Conservation (phyloP, 495 filamentous ascomycete genomes). For the Penicillium odoratum region DNA sequence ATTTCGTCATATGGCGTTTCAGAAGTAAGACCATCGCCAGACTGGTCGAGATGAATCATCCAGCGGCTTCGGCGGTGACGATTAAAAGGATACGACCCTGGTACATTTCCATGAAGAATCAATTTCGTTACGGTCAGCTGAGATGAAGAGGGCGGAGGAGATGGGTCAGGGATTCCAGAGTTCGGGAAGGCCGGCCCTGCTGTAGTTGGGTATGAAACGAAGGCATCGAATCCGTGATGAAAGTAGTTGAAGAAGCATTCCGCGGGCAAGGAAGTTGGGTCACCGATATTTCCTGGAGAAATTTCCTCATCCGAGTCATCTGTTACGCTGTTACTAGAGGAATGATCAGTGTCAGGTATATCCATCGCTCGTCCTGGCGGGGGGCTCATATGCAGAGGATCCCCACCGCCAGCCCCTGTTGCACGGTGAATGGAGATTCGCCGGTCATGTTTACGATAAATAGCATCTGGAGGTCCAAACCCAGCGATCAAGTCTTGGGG, state of each 20-base stretch:
- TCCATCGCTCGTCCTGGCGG: constrained; percentile 47
- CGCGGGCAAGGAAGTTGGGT: constrained; percentile 44
- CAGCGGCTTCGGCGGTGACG: constrained; percentile 87
- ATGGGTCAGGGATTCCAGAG: constrained; percentile 35
- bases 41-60: constrained; percentile 61
- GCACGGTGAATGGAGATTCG: constrained; percentile 80
- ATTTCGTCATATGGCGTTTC: constrained; percentile 76
- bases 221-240: constrained; percentile 90
- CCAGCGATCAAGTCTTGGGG: constrained; percentile 88
- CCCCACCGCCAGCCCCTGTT: constrained; percentile 40
- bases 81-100: constrained; percentile 95
- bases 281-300: constrained; percentile 29
- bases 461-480: constrained; percentile 91
- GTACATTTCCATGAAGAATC: constrained; percentile 88
- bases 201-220: constrained; percentile 73
- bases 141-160: constrained; percentile 46
- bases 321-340: constrained; percentile 70
- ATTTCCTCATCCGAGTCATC: constrained; percentile 75
- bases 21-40: constrained; percentile 54
- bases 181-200: constrained; percentile 65
- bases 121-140: constrained; percentile 84
- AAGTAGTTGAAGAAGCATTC: constrained; percentile 98
- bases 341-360: constrained; percentile 73
- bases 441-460: constrained; percentile 90
- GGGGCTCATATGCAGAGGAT: constrained; percentile 39